A percentile compares a stretch with the other conserved stretches of the same genome.
Evolutionary conservation across 331 rosid genomes (phyloP).

Genomic region (Ulmus americana): DNA sequence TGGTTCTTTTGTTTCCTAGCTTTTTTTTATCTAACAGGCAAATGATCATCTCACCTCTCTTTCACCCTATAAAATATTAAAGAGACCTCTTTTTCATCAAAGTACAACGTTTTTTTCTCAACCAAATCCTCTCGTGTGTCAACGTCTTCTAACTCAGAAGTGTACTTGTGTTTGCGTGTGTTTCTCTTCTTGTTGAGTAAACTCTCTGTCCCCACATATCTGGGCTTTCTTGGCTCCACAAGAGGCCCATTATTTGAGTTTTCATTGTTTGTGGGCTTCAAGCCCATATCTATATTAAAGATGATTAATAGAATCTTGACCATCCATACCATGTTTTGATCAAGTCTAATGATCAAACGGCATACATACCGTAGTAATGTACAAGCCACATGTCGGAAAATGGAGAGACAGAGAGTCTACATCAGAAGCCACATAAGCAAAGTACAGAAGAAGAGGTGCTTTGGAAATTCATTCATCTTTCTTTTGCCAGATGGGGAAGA

Average conservation of each 20-base stretch:
- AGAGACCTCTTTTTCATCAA: too few relatives aligned
- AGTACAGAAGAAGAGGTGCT: slow-evolving; percentile 30
- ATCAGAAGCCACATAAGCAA: slow-evolving; percentile 27
- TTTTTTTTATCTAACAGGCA: neutral
- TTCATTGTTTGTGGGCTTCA: neutral
- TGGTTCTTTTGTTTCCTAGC: neutral
- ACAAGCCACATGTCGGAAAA: slow-evolving; percentile 26
- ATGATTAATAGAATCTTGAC: slow-evolving; percentile 1
- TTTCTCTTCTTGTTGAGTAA: neutral
- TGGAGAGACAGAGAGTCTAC: slow-evolving; percentile 15
- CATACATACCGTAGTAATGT: neutral
- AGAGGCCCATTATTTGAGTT: neutral
- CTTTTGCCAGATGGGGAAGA: slow-evolving; percentile 25
- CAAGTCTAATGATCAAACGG: neutral
- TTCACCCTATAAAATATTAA: neutral
- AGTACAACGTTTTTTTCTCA: too few relatives aligned
- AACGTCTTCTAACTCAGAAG: too few relatives aligned
- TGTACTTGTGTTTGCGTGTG: too few relatives aligned
- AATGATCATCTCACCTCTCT: neutral
- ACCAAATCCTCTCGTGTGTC: too few relatives aligned
- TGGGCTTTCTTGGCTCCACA: slow-evolving; percentile 1
- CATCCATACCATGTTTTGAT: neutral
- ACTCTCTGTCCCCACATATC: neutral
- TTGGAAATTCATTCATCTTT: slow-evolving; percentile 24
- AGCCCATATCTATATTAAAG: neutral